A percentile compares a stretch with the other conserved stretches of the same genome.
These are phyloP conservation scores for Crotalaria pallida DNA, from an alignment of 306 rosid genomes.

Conservation along the genomic window DNA sequence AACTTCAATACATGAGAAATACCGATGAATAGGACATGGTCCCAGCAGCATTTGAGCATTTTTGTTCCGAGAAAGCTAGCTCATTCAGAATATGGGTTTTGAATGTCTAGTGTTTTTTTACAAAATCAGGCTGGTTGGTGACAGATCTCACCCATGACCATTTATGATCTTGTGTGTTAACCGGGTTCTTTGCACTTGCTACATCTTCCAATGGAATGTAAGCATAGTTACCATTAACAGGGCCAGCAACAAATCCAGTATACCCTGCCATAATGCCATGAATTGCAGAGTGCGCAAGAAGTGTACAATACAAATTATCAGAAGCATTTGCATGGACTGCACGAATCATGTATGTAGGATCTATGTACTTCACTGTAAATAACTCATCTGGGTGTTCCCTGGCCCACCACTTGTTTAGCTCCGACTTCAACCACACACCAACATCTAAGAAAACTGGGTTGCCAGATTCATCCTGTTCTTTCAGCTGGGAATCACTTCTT, in stretches of 20 bases:
- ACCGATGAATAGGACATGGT: background rate
- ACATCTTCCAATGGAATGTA: conserved; percentile 80
- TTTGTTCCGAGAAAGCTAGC: background rate
- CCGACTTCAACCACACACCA: conserved; percentile 80
- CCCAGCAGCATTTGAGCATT: background rate
- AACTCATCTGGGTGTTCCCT: conserved; percentile 62
- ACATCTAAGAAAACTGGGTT: conserved; percentile 66
- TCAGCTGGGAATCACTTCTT: conserved; percentile 52
- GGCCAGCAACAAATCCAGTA: conserved; percentile 79
- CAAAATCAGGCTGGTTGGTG: conserved; percentile 81
- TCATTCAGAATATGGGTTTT: background rate
- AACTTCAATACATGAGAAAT: background rate
- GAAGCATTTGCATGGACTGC: conserved; percentile 82
- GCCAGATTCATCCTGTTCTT: conserved; percentile 77
- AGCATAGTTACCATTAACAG: conserved; percentile 61
- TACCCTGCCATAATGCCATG: conserved; percentile 92
- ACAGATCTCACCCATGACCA: conserved; percentile 98
- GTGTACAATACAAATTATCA: conserved; percentile 72
- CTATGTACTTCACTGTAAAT: conserved; percentile 64
- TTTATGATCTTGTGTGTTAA: conserved; percentile 54
- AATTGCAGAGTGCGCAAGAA: conserved; percentile 76
- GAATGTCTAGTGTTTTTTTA: conserved; percentile 11
- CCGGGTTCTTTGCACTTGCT: conserved; percentile 56
- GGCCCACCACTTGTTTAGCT: conserved; percentile 74
- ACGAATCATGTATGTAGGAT: conserved; percentile 89